Percentiles rank a stretch among this genome's conserved stretches.
phyloP scores from a whole-genome alignment of 768 basidiomycete genomes.

The Roridomyces roridus region DNA sequence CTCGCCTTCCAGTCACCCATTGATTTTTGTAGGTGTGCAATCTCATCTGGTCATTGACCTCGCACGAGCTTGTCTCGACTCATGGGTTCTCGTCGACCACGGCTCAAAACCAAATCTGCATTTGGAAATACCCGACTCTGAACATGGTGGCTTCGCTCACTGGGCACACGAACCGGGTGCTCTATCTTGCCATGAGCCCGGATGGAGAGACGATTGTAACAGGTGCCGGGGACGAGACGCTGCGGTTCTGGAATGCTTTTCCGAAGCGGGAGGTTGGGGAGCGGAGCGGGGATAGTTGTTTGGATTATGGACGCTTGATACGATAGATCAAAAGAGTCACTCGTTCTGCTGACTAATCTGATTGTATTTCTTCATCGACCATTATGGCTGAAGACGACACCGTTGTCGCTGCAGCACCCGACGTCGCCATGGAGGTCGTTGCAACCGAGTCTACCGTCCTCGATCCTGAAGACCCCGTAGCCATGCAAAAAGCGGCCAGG shows the following conservation, averaged over 20 bases:
- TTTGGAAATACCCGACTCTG: constrained; percentile 93
- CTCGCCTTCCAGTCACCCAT: not conserved
- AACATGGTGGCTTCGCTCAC: constrained; percentile 94
- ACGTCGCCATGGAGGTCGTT: constrained; percentile 11
- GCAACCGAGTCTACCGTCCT: not conserved
- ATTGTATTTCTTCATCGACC: too few species aligned
- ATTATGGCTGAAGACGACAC: constrained; percentile 14
- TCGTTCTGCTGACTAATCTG: too few species aligned
- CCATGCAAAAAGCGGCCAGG: constrained; percentile 54
- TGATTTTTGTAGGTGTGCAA: constrained; percentile 80
- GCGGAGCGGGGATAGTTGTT: constrained; percentile 46
- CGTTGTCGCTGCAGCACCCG: too few species aligned
- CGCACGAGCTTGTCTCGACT: constrained; percentile 96
- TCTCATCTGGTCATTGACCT: constrained; percentile 93
- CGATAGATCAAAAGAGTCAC: constrained; percentile 39
- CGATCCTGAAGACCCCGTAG: constrained; percentile 41
- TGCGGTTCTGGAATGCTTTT: constrained; percentile 98
- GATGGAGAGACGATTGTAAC: constrained; percentile 99
- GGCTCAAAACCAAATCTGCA: constrained; percentile 95
- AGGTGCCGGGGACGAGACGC: constrained; percentile 96
- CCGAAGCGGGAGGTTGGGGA: constrained; percentile 66
- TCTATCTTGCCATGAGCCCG: constrained; percentile 97
- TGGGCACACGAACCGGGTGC: constrained; percentile 93
- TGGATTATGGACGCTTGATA: constrained; percentile 62
- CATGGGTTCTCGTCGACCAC: constrained; percentile 95